Evolutionary conservation across 2,329 filamentous ascomycete genomes (phyloP), one percentile per base, ranked within the genome.

Genomic region (Sordariomycetes sp.): DNA sequence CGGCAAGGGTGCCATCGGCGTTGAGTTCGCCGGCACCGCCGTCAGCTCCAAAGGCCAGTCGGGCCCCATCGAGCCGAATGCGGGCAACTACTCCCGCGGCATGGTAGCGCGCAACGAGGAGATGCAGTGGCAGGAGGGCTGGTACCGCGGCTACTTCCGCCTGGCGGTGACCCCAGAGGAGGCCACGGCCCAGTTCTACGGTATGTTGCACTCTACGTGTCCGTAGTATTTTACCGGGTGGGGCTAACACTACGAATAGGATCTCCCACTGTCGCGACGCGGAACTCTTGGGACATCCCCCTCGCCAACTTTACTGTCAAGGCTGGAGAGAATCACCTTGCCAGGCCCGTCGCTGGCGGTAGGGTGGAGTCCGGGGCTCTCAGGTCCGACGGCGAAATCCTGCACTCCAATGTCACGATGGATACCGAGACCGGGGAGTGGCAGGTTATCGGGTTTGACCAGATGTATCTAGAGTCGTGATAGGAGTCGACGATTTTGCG

Each of bases 131-230:
- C 81, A 85, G 62, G 86, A 89, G 58, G 67, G 83, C 8, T 89
- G 86, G 67, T 90, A 89, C 67, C 76, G 86, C 20, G 87, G 86
- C 1, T 90, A 90, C 70, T 89, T 82, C 62, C 78, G 86, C 64
- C 71, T 89, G 48, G 75, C 78, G 53, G 72, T 87, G 57, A 74
- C 70, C 22, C 74, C 79, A 24, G 73, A 84, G 12, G 70, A 77
- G 52, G 74, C 86, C 2, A 72, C 78, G n/a, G 85, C 85, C 0
- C 73, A 74, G 13, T 90, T 78, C 69, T 90, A 83, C 62, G 86
- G 82, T 48, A 64, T 24, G 28, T 53, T 34, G 36, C 35, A 5
- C 32, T 24, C 6, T 39, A 10, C 10, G 32, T 3, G 1, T 42
- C 28, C 28, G 3, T 3, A 4, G 28, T 32, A 32, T 3, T 32